These are phyloP conservation scores for Leccinum aurantiacum DNA, from an alignment of 768 basidiomycete genomes.

Conservation along the genomic window DNA sequence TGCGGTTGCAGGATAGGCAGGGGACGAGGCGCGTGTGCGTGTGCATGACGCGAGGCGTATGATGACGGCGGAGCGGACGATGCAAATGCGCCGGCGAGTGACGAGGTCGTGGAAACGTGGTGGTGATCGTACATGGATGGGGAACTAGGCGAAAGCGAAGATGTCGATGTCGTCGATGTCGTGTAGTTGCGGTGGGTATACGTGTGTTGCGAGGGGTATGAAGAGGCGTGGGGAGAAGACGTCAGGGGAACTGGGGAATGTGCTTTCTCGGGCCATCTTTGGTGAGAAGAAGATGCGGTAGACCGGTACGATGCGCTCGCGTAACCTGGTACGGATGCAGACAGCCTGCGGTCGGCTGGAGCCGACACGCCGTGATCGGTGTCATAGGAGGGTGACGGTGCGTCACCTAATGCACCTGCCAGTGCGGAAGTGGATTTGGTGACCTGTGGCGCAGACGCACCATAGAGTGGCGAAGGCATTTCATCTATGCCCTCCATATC, in stretches of 20 bases:
- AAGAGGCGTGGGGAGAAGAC: slow-evolving; percentile 4
- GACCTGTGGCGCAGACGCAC: slow-evolving; percentile 22
- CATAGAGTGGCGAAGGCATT: slow-evolving; percentile 20
- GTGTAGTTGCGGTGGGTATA: slow-evolving; percentile 25
- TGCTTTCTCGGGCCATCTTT: slow-evolving; percentile 20
- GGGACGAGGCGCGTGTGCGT: slow-evolving; percentile 6
- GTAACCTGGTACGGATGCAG: slow-evolving; percentile 35
- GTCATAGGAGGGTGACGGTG: slow-evolving; percentile 14
- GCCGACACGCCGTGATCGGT: slow-evolving; percentile 5
- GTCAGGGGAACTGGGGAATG: slow-evolving; percentile 11
- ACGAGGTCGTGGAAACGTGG: slow-evolving; percentile 21
- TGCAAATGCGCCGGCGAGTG: slow-evolving; percentile 30
- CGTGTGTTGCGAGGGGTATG: slow-evolving; percentile 21
- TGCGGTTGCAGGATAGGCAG: slow-evolving; percentile 35
- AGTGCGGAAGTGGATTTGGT: slow-evolving; percentile 35
- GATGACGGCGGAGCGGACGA: slow-evolving; percentile 15
- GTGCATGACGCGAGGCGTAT: slow-evolving; percentile 12
- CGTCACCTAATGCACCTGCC: slow-evolving; percentile 32
- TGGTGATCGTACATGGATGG: slow-evolving; percentile 20
- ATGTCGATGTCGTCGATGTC: slow-evolving; percentile 7
- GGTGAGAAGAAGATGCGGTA: slow-evolving; percentile 5
- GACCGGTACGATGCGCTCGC: slow-evolving; percentile 25
- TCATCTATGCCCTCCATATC: slow-evolving; percentile 34
- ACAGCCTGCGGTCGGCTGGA: slow-evolving; percentile 30
- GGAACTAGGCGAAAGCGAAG: slow-evolving; percentile 20